Percentiles rank a stretch among this genome's conserved stretches.
Evolutionary conservation across 768 basidiomycete species (phyloP).

Genomic region (Hericium rajendrae): DNA sequence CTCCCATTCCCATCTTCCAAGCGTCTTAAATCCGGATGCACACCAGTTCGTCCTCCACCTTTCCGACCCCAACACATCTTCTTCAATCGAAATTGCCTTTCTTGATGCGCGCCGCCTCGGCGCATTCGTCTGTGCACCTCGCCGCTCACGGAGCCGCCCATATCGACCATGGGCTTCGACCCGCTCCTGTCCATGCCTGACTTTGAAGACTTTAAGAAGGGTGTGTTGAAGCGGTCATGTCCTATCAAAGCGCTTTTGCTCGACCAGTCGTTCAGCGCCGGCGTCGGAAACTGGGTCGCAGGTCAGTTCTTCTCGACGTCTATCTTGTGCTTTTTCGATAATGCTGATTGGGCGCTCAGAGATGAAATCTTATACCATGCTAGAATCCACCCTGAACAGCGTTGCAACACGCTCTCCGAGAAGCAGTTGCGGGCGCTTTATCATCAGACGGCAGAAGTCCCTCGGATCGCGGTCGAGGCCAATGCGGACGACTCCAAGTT

Average conservation of each 20-base stretch:
- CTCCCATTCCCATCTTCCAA: neutral
- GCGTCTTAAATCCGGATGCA: neutral
- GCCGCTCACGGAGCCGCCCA: conserved; percentile 56
- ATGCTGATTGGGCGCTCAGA: conserved; percentile 17
- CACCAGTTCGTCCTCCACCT: conserved; percentile 56
- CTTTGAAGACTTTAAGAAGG: conserved; percentile 37
- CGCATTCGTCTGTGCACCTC: conserved; percentile 53
- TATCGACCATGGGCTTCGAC: conserved; percentile 68
- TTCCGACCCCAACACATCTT: conserved; percentile 16
- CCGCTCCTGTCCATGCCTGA: conserved; percentile 62
- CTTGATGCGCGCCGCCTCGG: conserved; percentile 64
- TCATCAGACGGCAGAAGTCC: conserved; percentile 43
- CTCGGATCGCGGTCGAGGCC: conserved; percentile 49
- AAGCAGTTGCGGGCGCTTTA: conserved; percentile 43
- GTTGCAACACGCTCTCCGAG: conserved; percentile 43
- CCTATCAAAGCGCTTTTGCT: conserved; percentile 70
- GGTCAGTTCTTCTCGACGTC: conserved; percentile 25
- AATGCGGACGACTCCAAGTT: conserved; percentile 64
- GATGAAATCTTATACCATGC: conserved; percentile 73
- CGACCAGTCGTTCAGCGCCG: conserved; percentile 73
- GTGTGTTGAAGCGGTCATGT: conserved; percentile 45
- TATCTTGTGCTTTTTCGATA: neutral
- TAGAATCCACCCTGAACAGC: conserved; percentile 61
- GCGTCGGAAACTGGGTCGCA: conserved; percentile 79
- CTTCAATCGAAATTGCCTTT: conserved; percentile 51